phyloP scores from a whole-genome alignment of 1,284 basidiomycete genomes.

The Rhodotorula sp. region DNA sequence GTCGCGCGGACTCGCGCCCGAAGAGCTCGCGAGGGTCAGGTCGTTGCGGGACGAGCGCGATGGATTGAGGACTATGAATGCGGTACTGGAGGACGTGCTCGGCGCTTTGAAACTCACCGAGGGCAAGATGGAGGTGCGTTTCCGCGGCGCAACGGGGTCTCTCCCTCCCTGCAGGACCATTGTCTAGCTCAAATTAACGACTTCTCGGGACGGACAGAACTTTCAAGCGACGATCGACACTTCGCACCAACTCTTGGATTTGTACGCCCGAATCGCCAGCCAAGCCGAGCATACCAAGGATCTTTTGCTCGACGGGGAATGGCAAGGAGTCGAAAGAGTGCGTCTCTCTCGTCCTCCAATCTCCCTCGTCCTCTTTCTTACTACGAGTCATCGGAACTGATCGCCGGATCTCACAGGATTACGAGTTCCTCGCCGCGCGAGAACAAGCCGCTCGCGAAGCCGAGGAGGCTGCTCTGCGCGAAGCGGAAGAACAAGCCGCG shows the following conservation, averaged over 20 bases:
- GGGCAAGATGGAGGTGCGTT: slow-evolving; percentile 34
- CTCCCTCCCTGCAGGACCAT: too few relatives aligned
- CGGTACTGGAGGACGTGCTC: slow-evolving; percentile 26
- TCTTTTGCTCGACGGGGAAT: slow-evolving; percentile 42
- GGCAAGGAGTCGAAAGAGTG: slow-evolving; percentile 32
- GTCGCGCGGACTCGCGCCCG: slow-evolving; percentile 8
- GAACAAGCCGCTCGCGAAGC: slow-evolving; percentile 9
- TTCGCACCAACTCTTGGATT: slow-evolving; percentile 44
- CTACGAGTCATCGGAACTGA: background rate
- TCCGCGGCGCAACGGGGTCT: background rate
- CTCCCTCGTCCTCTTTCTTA: background rate
- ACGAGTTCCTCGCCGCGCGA: slow-evolving; percentile 3
- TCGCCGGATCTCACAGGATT: slow-evolving; percentile 5
- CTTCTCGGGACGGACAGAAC: background rate
- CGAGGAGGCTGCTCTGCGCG: slow-evolving; percentile 4
- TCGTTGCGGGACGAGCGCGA: slow-evolving; percentile 36
- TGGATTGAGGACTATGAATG: slow-evolving; percentile 37
- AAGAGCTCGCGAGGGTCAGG: slow-evolving; percentile 16
- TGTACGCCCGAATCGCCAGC: slow-evolving; percentile 41
- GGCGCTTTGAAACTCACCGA: slow-evolving; percentile 23
- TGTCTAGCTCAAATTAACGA: background rate
- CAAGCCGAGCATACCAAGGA: slow-evolving; percentile 45
- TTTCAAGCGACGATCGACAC: slow-evolving; percentile 36
- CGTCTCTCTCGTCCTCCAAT: background rate
- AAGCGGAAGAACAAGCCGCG: slow-evolving; percentile 3